phyloP scores from a whole-genome alignment of 2,329 filamentous ascomycete genomes.

The Trichoderma brevicompactum region DNA sequence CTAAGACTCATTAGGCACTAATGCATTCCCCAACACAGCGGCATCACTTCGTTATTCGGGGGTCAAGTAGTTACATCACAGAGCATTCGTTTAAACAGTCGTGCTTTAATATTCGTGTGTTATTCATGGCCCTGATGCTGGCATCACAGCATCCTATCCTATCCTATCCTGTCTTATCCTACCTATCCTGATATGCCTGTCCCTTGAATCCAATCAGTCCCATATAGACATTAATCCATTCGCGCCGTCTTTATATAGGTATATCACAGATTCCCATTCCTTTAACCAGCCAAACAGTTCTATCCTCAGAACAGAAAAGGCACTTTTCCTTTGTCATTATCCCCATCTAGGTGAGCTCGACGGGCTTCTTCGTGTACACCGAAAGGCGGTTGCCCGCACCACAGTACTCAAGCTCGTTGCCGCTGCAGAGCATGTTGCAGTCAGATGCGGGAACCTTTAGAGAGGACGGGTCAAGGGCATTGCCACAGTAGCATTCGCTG shows the following conservation, averaged over 20 bases:
- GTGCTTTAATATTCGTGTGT: not conserved
- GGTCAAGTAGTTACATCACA: not conserved
- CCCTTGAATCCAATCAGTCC: conserved; percentile 6
- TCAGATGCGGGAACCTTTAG: conserved; percentile 39
- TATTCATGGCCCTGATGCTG: not conserved
- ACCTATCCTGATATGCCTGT: not conserved
- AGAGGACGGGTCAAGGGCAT: conserved; percentile 38
- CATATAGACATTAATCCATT: conserved; percentile 15
- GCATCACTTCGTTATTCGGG: too few relatives aligned
- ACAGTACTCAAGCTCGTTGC: conserved; percentile 45
- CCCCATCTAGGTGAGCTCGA: not conserved
- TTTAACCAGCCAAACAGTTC: not conserved
- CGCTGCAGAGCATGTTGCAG: conserved; percentile 49
- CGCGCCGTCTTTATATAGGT: conserved; percentile 10
- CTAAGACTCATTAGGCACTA: not conserved
- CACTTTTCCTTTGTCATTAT: not conserved
- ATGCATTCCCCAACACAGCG: not conserved
- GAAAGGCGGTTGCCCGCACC: conserved; percentile 47
- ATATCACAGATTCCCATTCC: not conserved
- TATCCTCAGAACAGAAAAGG: not conserved
- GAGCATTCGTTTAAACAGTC: not conserved
- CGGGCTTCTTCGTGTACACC: conserved; percentile 39
- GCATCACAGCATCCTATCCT: not conserved
- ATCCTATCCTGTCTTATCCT: not conserved
- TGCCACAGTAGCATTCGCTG: conserved; percentile 46